Evolutionary conservation across 75 land plant genomes (phyloP), one percentile per base, ranked within the genome.

Genomic region (Chamaecyparis obtusa): DNA sequence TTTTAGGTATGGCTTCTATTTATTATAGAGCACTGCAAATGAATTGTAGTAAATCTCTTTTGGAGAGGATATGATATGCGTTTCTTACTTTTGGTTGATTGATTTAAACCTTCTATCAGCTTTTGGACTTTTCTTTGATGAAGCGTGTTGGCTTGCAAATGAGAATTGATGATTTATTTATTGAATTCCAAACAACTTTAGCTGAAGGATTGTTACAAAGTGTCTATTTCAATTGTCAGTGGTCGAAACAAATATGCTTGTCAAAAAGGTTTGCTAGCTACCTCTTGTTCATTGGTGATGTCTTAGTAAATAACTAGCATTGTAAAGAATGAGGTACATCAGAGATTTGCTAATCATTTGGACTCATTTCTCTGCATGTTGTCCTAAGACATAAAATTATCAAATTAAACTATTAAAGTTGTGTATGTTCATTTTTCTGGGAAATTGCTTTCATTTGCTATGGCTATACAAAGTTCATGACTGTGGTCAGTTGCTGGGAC

Each of bases 1-100:
- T 27, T 90, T 87, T 78, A 92, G 92, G 93, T 92, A 72, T 48
- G 77, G 54, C 11, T 27, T 36, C 13, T 24, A 13, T 82, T 82
- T 32, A 43, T 41, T 41, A 44, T 41, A 82, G 21, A n/a, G 46
- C 24, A 72, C 24, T 72, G 76, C 7, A 72, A 72, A 30, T 72
- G 32, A 33, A 33, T 32, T 72, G 74, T 35, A 43, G 41, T 30
- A 15, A 11, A 51, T 85, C 35, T 44, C 19, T 85, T 41, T 64
- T 72, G 36, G 0, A 72, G 14, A 72, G 32, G 32, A 72, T 30
- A 72, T 72, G 75, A 30, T 72, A 32, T 82, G 39, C 27, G 11
- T 44, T 60, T 17, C 67, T 60, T 19, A 3, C 24, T 19, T 19
- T 60, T 60, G 21, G 67, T 64, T 4, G 69, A 64, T 27, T 64